These are phyloP conservation scores for Azolla pinnata DNA, from an alignment of 75 land plant genomes.

Conservation along the genomic window DNA sequence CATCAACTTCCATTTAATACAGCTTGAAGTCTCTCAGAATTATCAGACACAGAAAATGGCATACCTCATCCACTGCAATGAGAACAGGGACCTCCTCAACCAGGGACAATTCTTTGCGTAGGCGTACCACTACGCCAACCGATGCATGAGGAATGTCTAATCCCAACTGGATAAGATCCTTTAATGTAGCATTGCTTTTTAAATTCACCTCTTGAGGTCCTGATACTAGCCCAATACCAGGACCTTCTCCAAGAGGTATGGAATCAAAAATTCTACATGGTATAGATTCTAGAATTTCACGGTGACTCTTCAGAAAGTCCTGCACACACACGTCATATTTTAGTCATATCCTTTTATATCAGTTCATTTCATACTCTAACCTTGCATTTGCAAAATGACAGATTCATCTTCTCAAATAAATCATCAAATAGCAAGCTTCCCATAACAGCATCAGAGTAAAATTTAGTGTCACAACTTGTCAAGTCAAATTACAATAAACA, in stretches of 20 bases:
- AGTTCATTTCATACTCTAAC: too few species aligned
- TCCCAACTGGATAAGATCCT: constrained; percentile 71
- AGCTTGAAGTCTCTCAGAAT: constrained; percentile 1
- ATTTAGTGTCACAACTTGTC: background rate
- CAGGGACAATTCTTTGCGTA: constrained; percentile 78
- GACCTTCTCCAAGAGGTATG: constrained; percentile 77
- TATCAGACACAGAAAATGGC: background rate
- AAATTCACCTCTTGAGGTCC: constrained; percentile 63
- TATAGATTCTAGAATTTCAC: constrained; percentile 36
- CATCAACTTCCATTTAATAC: constrained; percentile 1
- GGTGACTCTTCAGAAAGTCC: constrained; percentile 73
- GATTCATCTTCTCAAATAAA: constrained; percentile 3
- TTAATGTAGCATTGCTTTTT: constrained; percentile 63
- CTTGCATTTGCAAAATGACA: too few species aligned
- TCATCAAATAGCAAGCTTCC: background rate
- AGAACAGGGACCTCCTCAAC: constrained; percentile 85
- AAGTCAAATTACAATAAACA: background rate
- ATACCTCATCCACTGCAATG: constrained; percentile 84
- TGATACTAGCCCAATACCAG: constrained; percentile 62
- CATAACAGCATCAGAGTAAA: background rate
- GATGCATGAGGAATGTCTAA: constrained; percentile 65
- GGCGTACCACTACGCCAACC: constrained; percentile 75
- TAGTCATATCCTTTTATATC: too few species aligned
- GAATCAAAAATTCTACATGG: constrained; percentile 69
- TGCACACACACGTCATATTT: too few species aligned